Base-by-base conservation (phyloP, 495 filamentous ascomycete genomes). In the Collariella sp. region DNA sequence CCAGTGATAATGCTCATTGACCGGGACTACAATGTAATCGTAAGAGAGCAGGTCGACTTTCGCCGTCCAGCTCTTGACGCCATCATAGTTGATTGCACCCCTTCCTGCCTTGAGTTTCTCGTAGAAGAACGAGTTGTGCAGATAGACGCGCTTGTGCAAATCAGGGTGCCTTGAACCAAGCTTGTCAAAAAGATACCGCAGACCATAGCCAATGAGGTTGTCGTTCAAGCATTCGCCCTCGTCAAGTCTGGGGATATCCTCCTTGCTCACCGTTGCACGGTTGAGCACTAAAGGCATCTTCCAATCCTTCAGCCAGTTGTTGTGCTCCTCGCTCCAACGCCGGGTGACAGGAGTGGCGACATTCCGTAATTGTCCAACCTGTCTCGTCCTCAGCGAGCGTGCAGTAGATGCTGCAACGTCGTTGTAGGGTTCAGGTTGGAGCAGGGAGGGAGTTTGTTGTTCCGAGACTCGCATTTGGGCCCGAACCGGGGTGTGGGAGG, bases 41-140 rank as follows among this genome's bases (percentile, higher is more conserved):
- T 87, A 87, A 23, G 76, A 78, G 62, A 97, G 88, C 12, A 97
- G 67, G 63, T 98, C 87, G 3, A 93, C 82, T 59, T 82, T 88
- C 7, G 87, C 72, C 0, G 94, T 97, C 93, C 93, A 98, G 51
- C 83, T 83, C 64, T 89, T 78, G 31, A 98, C 89, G 15, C 82
- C 85, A 22, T 83, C 78, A 62, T 91, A 91, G 58, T 91, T 89
- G 65, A 89, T 84, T 0, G 70, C 73, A 52, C 71, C 61, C 40
- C 79, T 85, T 15, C 73, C 72, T 13, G 75, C 71, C 23, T 70
- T 75, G 31, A 98, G 77, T 5, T 83, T 83, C 22, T 80, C 80
- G 61, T 87, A 96, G 70, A 98, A 97, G 67, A 88, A 96, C 3
- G 87, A 89, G 62, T 94, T 96, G 72, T 91, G 87, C 56, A 96